Evolutionary conservation across 2,329 filamentous ascomycete species (phyloP), one percentile per base, ranked within the genome.

Genomic region (Fusarium veterinarium): DNA sequence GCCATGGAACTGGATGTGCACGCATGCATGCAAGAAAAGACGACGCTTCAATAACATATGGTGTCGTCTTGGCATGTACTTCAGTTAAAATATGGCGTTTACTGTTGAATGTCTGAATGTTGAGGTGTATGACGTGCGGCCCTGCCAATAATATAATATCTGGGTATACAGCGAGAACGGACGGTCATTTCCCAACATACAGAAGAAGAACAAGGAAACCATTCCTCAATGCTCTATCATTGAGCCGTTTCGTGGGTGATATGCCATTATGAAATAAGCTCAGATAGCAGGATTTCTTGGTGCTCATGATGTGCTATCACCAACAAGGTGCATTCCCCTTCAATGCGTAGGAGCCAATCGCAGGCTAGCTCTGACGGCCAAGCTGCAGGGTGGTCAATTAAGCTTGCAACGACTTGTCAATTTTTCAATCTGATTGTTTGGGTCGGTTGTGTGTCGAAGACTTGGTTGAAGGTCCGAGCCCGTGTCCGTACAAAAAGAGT

Each of bases 1-100:
- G 30, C 60, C 61, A 53, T 57, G 70, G 70, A 38, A 64, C 60
- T 60, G 44, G 66, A 59, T 58, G 31, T 57, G 51, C 37, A n/a
- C 20, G 17, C 16, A 56, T 48, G 49, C 38, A 69, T 46, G n/a
- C 46, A 62, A 40, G 16, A 41, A 62, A 40, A 68, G 57, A 37
- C 58, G 28, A 25, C 44, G 30, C 31, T 59, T 42, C 30, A 45
- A 23, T 41, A 51, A 20, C 51, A 48, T 49, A 35, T 28, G 51
- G 46, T 33, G 37, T 20, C 49, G n/a, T 48, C 42, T 67, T 59
- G 44, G 42, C 56, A 25, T 40, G 41, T 16, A 38, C 44, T 28
- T 28, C 25, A 41, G 19, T 19, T 16, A 31, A 28, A 42, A 20
- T 8, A 28, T n/a, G 38, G 23, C n/a, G 19, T 57, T 40, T 40